Conservation (phyloP, 257 asterid genomes). For the Solanum sparsipilum region DNA sequence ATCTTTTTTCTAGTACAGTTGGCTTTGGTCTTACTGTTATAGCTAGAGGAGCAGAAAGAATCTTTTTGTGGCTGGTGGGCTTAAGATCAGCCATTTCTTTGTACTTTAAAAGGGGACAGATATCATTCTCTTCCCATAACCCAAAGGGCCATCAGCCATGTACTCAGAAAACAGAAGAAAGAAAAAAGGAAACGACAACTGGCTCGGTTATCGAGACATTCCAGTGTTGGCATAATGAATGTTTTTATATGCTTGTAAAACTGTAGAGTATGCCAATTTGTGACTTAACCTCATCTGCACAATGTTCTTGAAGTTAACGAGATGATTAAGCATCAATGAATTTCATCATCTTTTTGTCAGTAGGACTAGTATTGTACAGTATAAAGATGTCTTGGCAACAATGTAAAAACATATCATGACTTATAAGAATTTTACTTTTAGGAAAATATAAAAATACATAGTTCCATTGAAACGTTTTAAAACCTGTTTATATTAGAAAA, state of each 20-base stretch:
- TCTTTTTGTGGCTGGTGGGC: neutral
- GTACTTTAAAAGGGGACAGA: neutral
- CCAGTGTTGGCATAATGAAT: slow-evolving; percentile 3
- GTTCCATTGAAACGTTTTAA: neutral
- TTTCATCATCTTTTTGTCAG: neutral
- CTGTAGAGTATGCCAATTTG: slow-evolving; percentile 6
- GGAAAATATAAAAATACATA: neutral
- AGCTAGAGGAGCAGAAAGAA: neutral
- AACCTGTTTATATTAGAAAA: neutral
- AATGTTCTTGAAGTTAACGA: neutral
- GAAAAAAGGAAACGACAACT: neutral
- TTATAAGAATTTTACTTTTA: neutral
- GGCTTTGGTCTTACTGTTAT: neutral
- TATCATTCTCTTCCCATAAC: neutral
- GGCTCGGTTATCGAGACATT: slow-evolving; percentile 13
- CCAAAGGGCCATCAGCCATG: neutral
- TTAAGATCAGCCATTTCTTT: neutral
- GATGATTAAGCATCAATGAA: neutral
- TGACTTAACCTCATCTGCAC: neutral
- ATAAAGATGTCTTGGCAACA: neutral
- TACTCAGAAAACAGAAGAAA: neutral
- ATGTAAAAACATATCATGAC: neutral
- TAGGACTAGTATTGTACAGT: neutral
- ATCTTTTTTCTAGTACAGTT: neutral
- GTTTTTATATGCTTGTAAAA: slow-evolving; percentile 4